These are phyloP conservation scores for Lipomyces lipofer DNA, from an alignment of 805 yeast species.

Conservation along the genomic window DNA sequence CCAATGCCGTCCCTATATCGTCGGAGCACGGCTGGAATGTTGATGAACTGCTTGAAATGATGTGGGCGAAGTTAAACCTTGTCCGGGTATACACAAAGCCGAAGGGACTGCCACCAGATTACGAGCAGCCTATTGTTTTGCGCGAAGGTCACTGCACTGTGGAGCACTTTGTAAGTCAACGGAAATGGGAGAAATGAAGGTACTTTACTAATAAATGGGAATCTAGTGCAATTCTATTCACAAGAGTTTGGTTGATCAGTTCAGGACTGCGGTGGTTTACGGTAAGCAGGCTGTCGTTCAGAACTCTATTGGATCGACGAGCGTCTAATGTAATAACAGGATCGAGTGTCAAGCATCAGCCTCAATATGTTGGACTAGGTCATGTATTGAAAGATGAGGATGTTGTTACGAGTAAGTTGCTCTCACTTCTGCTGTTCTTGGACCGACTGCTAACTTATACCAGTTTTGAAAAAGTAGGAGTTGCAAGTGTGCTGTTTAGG, in stretches of 20 bases:
- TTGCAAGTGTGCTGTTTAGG: too few species aligned
- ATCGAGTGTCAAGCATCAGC: slow-evolving; percentile 94
- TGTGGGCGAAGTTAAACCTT: slow-evolving; percentile 91
- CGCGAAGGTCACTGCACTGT: slow-evolving; percentile 79
- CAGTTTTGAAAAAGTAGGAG: too few species aligned
- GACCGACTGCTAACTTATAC: too few species aligned
- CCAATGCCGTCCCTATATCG: slow-evolving; percentile 95
- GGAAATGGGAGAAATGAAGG: slow-evolving; percentile 27
- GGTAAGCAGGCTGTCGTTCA: too few species aligned
- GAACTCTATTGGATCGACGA: neutral
- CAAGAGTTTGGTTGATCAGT: slow-evolving; percentile 89
- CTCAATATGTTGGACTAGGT: slow-evolving; percentile 87
- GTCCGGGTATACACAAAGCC: slow-evolving; percentile 98
- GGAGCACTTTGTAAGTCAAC: slow-evolving; percentile 91
- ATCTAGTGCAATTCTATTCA: slow-evolving; percentile 97
- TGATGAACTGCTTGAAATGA: slow-evolving; percentile 87
- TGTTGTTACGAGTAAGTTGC: slow-evolving; percentile 64
- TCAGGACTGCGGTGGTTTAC: slow-evolving; percentile 87
- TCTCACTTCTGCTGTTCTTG: neutral
- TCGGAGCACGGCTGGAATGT: slow-evolving; percentile 96
- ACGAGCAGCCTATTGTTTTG: slow-evolving; percentile 90
- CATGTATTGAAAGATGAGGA: slow-evolving; percentile 93
- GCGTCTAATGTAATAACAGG: slow-evolving; percentile 5
- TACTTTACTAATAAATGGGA: too few species aligned
- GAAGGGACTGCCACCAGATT: slow-evolving; percentile 91